Conservation (phyloP, 495 filamentous ascomycete species). For the Penicillium arizonense region DNA sequence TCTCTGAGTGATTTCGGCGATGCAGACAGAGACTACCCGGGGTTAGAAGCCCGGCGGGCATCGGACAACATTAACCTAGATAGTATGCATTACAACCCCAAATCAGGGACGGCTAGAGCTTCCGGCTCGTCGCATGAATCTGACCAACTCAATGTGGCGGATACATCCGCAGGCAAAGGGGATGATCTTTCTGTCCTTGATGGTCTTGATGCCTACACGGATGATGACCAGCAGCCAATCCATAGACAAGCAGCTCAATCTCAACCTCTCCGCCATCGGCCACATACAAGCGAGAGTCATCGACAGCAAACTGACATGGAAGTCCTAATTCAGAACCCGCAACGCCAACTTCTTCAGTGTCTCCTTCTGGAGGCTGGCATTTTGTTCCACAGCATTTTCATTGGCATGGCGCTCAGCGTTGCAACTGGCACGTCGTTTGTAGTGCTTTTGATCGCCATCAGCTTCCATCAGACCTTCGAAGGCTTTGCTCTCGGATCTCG, state of each 20-base stretch:
- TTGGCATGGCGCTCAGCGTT: constrained; percentile 86
- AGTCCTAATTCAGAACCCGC: constrained; percentile 37
- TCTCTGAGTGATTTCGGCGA: constrained; percentile 18
- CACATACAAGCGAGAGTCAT: constrained; percentile 12
- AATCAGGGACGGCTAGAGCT: constrained; percentile 1
- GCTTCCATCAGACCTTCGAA: constrained; percentile 84
- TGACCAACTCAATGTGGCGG: background rate
- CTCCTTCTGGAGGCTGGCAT: constrained; percentile 82
- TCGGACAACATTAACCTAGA: constrained; percentile 26
- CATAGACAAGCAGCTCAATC: constrained; percentile 12
- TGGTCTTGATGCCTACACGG: constrained; percentile 27
- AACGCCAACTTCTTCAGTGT: constrained; percentile 71
- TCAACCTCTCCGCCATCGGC: constrained; percentile 10
- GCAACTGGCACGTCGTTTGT: constrained; percentile 74
- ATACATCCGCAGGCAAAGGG: constrained; percentile 17
- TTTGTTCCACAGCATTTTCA: constrained; percentile 84
- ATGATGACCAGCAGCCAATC: constrained; percentile 14
- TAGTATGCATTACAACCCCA: constrained; percentile 14
- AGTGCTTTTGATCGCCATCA: constrained; percentile 77
- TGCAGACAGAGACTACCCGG: constrained; percentile 19
- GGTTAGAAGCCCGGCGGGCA: constrained; percentile 18
- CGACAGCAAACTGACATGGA: constrained; percentile 18
- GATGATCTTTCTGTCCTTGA: constrained; percentile 31
- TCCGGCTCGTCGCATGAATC: constrained; percentile 15
- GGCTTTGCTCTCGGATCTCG: constrained; percentile 73